phyloP scores from a whole-genome alignment of 768 basidiomycete genomes.

The Collybia mongolica region DNA sequence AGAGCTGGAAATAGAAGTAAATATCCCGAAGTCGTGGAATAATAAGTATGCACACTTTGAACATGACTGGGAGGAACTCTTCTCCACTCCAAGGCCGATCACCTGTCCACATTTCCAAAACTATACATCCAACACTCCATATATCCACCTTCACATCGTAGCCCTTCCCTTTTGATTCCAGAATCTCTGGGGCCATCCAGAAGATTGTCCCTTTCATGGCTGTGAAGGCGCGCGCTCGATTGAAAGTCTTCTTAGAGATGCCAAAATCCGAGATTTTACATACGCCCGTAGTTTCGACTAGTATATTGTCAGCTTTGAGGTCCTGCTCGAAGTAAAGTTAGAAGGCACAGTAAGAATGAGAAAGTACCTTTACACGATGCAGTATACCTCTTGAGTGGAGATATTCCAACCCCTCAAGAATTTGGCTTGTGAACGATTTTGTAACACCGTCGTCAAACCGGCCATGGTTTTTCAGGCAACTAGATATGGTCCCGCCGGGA shows the following conservation, averaged over 20 bases:
- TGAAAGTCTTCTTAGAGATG: conserved; percentile 84
- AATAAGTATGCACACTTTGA: conserved; percentile 53
- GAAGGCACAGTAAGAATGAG: not conserved
- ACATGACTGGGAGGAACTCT: conserved; percentile 73
- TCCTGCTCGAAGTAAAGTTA: conserved; percentile 46
- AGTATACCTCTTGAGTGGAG: conserved; percentile 83
- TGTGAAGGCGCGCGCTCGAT: conserved; percentile 59
- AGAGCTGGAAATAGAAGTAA: conserved; percentile 45
- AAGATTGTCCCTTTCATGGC: conserved; percentile 89
- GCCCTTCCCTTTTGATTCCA: conserved; percentile 61
- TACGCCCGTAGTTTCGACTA: conserved; percentile 79
- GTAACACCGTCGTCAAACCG: conserved; percentile 83
- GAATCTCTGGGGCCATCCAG: conserved; percentile 95
- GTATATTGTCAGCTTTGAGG: conserved; percentile 92
- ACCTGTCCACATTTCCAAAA: conserved; percentile 97
- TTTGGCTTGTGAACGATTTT: conserved; percentile 83
- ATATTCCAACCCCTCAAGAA: conserved; percentile 83
- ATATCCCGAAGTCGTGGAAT: not conserved
- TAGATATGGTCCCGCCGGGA: conserved; percentile 88
- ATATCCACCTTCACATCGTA: conserved; percentile 96
- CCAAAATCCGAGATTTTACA: conserved; percentile 98
- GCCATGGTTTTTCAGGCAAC: conserved; percentile 74
- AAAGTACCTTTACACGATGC: conserved; percentile 61
- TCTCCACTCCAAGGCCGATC: conserved; percentile 82
- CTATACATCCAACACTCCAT: conserved; percentile 93